Percentiles rank a stretch among this genome's conserved stretches.
Conservation (phyloP, 768 basidiomycete species). For the Hygrocybe punicea region DNA sequence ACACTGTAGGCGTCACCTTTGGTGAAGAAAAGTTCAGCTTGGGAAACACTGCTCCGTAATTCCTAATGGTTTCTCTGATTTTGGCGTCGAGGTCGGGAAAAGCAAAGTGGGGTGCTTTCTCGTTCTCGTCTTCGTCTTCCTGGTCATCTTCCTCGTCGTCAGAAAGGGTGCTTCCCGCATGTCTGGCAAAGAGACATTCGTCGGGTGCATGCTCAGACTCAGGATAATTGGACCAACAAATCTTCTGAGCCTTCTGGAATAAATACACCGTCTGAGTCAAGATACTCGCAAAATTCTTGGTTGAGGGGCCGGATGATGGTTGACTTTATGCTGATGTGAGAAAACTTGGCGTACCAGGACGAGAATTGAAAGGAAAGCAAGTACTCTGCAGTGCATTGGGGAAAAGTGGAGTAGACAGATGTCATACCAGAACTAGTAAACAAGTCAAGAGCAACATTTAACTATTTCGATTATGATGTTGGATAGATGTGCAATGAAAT, state of each 20-base stretch:
- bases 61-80: constrained; percentile 61
- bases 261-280: constrained; percentile 81
- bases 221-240: constrained; percentile 44
- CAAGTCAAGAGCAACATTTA: no score
- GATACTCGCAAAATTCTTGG: constrained; percentile 61
- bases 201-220: background rate
- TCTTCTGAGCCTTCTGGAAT: constrained; percentile 81
- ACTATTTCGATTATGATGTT: background rate
- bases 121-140: constrained; percentile 36
- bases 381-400: constrained; percentile 46
- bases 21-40: constrained; percentile 98
- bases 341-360: constrained; percentile 76
- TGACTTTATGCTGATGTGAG: constrained; percentile 62
- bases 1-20: constrained; percentile 45
- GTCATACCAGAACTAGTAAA: no score
- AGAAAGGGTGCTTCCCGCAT: constrained; percentile 53
- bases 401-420: constrained; percentile 42
- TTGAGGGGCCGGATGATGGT: constrained; percentile 70
- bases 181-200: constrained; percentile 35
- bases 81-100: constrained; percentile 80
- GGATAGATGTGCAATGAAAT: background rate
- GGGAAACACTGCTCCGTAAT: constrained; percentile 85
- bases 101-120: constrained; percentile 40
- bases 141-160: constrained; percentile 51
- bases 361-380: constrained; percentile 79